phyloP scores from a whole-genome alignment of 306 rosid species.

The Quercus cerris region DNA sequence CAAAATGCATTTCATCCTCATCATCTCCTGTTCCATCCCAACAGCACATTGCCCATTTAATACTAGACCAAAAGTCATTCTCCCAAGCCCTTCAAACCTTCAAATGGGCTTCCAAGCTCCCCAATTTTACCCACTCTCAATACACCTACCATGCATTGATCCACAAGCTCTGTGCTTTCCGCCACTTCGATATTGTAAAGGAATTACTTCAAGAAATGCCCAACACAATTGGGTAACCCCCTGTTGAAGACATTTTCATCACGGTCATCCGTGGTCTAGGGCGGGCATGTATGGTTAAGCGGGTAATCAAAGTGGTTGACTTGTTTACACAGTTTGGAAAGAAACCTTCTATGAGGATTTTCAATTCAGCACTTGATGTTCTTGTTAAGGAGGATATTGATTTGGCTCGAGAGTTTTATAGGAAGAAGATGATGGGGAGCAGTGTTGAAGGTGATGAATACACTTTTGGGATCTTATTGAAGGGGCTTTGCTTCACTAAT shows the following conservation, averaged over 20 bases:
- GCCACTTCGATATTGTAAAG: conserved; percentile 55
- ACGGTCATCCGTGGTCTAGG: conserved; percentile 9
- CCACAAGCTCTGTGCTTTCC: conserved; percentile 59
- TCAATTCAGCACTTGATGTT: conserved; percentile 63
- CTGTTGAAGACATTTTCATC: conserved; percentile 44
- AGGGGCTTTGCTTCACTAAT: too few relatives aligned
- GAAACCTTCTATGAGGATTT: conserved; percentile 58
- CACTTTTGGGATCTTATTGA: too few relatives aligned
- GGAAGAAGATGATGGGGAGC: conserved; percentile 62
- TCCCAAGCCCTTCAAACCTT: conserved; percentile 54
- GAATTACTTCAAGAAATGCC: conserved; percentile 82
- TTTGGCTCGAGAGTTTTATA: conserved; percentile 71
- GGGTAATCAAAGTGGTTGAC: conserved; percentile 46
- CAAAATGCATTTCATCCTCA: conserved; percentile 6
- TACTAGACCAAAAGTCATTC: conserved; percentile 53
- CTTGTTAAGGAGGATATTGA: conserved; percentile 78
- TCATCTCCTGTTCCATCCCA: conserved; percentile 40
- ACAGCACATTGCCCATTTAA: conserved; percentile 46
- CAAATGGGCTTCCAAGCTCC: conserved; percentile 64
- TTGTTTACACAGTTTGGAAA: conserved; percentile 42
- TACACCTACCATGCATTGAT: conserved; percentile 66
- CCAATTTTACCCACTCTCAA: conserved; percentile 54
- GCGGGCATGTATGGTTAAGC: not conserved
- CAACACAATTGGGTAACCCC: conserved; percentile 49
- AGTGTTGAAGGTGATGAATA: too few relatives aligned